Evolutionary conservation across 2,329 filamentous ascomycete species (phyloP).

Genomic region (Ceratocystis destructans): DNA sequence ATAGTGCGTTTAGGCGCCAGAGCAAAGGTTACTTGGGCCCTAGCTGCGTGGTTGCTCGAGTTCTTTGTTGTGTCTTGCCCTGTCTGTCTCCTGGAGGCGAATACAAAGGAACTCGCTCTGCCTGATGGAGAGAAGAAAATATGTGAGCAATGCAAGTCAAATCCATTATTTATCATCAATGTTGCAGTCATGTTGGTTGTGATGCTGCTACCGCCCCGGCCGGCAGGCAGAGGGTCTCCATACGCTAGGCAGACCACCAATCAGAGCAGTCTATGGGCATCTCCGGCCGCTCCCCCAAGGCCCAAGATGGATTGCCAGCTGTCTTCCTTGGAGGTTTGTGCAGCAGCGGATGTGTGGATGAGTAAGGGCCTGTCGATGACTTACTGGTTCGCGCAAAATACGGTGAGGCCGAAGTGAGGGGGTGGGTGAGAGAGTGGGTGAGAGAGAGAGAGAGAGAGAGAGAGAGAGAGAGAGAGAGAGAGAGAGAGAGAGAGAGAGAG

Average conservation of each 20-base stretch:
- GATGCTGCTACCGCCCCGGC: neutral
- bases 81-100: neutral
- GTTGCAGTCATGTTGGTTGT: constrained; percentile 1
- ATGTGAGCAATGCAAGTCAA: neutral
- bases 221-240: neutral
- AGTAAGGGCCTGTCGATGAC: neutral
- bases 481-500: neutral
- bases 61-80: neutral
- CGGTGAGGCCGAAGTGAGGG: neutral
- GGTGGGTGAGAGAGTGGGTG: neutral
- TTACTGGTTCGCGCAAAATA: neutral
- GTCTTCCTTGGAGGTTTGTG: neutral
- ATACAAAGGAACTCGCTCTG: neutral
- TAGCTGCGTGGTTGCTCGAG: neutral
- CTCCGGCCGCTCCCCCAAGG: neutral
- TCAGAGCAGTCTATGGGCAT: neutral
- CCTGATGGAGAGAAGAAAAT: neutral
- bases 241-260: neutral
- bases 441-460: neutral
- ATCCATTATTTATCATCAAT: neutral
- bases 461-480: neutral
- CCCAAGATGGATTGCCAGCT: neutral
- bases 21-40: neutral
- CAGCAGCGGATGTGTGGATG: neutral
- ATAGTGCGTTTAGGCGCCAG: neutral